A percentile compares a stretch with the other conserved stretches of the same genome.
These are phyloP conservation scores for Tephrocybe sp. DNA, from an alignment of 768 basidiomycete species.

Conservation along the genomic window DNA sequence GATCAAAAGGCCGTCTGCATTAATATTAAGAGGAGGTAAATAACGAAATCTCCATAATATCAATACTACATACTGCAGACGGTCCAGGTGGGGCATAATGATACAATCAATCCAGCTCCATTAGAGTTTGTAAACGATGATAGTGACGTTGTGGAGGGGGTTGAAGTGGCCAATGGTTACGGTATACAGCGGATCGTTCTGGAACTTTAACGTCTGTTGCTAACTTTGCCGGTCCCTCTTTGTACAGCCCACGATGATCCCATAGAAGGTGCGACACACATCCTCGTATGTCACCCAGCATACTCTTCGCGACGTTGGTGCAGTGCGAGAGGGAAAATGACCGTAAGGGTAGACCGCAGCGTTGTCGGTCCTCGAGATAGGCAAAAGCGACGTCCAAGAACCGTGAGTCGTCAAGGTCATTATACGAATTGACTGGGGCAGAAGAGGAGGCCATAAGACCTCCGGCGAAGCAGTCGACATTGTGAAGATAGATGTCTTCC, in stretches of 20 bases:
- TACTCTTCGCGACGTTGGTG: constrained; percentile 23
- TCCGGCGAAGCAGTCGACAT: constrained; percentile 37
- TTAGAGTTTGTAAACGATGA: constrained; percentile 29
- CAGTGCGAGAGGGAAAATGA: constrained; percentile 37
- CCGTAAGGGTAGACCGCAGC: constrained; percentile 25
- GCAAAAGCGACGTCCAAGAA: constrained; percentile 38
- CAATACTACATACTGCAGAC: too few relatives aligned
- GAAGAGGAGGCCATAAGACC: constrained; percentile 37
- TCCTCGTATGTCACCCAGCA: constrained; percentile 24
- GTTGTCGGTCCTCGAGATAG: constrained; percentile 28
- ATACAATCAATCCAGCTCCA: constrained; percentile 23
- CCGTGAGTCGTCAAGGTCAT: constrained; percentile 38
- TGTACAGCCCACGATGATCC: constrained; percentile 28
- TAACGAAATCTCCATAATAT: too few relatives aligned
- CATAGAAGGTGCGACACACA: constrained; percentile 31
- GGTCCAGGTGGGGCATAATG: too few relatives aligned
- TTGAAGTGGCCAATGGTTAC: constrained; percentile 18
- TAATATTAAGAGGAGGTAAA: too few relatives aligned
- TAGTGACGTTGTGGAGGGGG: constrained; percentile 27
- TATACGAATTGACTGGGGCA: constrained; percentile 30
- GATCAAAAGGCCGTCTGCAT: too few relatives aligned
- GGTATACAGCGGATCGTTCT: constrained; percentile 27
- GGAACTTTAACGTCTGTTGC: too few relatives aligned
- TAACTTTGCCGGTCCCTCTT: constrained; percentile 22
- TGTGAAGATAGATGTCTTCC: constrained; percentile 36